Base-by-base conservation (phyloP, 2,329 filamentous ascomycete genomes). In the Dactylonectria estremocensis region DNA sequence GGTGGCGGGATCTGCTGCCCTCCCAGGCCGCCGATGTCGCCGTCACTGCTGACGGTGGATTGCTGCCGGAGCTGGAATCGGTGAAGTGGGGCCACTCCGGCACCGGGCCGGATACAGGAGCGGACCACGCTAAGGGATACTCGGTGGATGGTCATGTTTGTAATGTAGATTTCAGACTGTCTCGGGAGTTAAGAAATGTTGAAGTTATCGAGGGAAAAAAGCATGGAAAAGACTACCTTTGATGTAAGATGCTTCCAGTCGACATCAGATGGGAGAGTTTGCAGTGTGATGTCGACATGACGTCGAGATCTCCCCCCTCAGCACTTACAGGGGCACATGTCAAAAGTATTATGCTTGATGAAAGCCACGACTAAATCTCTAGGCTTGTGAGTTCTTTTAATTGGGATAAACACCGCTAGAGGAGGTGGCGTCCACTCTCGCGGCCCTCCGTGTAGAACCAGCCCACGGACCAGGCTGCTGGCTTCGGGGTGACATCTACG, bases 41-140 rank as follows among this genome's bases (percentile, higher is more conserved):
- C 59, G 37, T 61, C 59, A 24, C 59, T 61, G 59, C 59, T 61
- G 49, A 61, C 59, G 49, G 28, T 37, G 48, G 59, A 61, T 54
- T 54, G 48, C 48, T 61, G 59, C 59, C 59, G 59, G 49, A 61
- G 33, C 24, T 24, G 33, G 37, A 61, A 45, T n/a, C 59, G 59
- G 59, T 48, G 59, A 54, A 61, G 59, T 61, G 59, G 59, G 59
- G 59, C 59, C 49, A 48, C 35, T 35, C 58, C 58, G 35, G 50
- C 24, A 7, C 28, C 37, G 18, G 59, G 49, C 18, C 59, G 59
- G 59, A 61, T 54, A 52, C 49, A 54, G 48, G 24, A 54, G n/a
- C 48, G 59, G 59, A 54, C n/a, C 49, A 54, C 35, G 35, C 18
- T 61, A 43, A 54, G 16, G 18, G 59, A 40, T 14, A 22, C 59